phyloP scores from a whole-genome alignment of 345 rosid genomes.

The Turnera subulata region DNA sequence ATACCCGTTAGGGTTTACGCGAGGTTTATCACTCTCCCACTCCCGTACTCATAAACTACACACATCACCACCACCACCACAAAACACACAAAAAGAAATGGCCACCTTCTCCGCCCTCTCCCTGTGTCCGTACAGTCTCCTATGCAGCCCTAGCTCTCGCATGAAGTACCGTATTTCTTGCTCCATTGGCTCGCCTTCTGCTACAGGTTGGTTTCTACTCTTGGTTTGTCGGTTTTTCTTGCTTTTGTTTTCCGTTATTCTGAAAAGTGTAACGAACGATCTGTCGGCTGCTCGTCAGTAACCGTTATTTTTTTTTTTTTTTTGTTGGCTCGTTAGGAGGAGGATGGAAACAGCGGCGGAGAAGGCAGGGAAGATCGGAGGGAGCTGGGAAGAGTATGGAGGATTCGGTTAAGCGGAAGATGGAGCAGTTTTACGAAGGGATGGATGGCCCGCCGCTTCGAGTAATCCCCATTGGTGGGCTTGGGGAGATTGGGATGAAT shows the following conservation, averaged over 20 bases:
- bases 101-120: conserved; percentile 58
- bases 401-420: conserved; percentile 89
- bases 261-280: too few species aligned
- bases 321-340: conserved; percentile 33
- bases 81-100: too few species aligned
- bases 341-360: conserved; percentile 47
- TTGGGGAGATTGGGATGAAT: conserved; percentile 99
- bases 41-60: conserved; percentile 27
- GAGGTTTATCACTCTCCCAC: conserved; percentile 28
- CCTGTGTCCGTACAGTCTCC: conserved; percentile 38
- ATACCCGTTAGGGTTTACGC: conserved; percentile 28
- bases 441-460: conserved; percentile 90
- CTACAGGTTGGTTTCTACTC: conserved; percentile 34
- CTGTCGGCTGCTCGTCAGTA: too few species aligned
- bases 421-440: conserved; percentile 97
- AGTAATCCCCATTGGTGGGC: conserved; percentile 91
- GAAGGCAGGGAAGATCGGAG: conserved; percentile 56
- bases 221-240: neutral
- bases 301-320: too few species aligned
- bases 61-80: conserved; percentile 4
- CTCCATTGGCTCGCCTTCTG: conserved; percentile 46
- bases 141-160: conserved; percentile 25
- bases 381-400: conserved; percentile 93
- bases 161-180: conserved; percentile 34
- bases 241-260: neutral